A percentile compares a stretch with the other conserved stretches of the same genome.
Evolutionary conservation across 1,284 basidiomycete species (phyloP).

Genomic region (Xerocomus minutiporus): DNA sequence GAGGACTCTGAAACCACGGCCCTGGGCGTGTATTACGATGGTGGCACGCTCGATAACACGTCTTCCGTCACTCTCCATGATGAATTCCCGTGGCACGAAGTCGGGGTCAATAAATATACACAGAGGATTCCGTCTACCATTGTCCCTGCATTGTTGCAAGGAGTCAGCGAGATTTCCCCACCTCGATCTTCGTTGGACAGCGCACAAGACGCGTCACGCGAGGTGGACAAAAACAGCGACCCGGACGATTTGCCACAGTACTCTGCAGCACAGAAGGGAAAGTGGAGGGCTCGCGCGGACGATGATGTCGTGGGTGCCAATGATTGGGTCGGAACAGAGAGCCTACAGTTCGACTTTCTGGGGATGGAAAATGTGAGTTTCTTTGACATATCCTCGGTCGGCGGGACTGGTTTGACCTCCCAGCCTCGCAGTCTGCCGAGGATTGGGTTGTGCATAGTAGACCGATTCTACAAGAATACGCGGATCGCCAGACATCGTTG

Average conservation of each 20-base stretch:
- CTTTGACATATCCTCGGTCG: background rate
- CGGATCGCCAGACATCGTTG: slow-evolving; percentile 24
- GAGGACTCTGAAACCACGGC: slow-evolving; percentile 7
- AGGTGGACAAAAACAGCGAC: background rate
- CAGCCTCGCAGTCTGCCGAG: slow-evolving; percentile 8
- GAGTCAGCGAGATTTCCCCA: background rate
- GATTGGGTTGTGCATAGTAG: slow-evolving; percentile 25
- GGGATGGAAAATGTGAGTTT: slow-evolving; percentile 8
- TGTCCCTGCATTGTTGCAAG: slow-evolving; percentile 19
- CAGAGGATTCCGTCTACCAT: slow-evolving; percentile 16
- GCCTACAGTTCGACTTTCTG: slow-evolving; percentile 3
- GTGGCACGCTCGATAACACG: slow-evolving; percentile 7
- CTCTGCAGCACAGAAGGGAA: slow-evolving; percentile 14
- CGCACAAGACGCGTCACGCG: background rate
- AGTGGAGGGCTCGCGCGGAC: slow-evolving; percentile 11
- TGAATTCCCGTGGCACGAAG: slow-evolving; percentile 8
- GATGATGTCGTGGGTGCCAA: background rate
- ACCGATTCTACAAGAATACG: slow-evolving; percentile 27
- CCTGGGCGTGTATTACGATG: background rate
- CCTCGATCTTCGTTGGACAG: background rate
- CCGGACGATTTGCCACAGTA: slow-evolving; percentile 2
- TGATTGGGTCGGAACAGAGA: background rate
- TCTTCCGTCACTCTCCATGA: slow-evolving; percentile 15
- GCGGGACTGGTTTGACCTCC: background rate
- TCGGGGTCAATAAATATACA: background rate